phyloP scores from a whole-genome alignment of 495 filamentous ascomycete genomes.

The Cryomyces minteri region DNA sequence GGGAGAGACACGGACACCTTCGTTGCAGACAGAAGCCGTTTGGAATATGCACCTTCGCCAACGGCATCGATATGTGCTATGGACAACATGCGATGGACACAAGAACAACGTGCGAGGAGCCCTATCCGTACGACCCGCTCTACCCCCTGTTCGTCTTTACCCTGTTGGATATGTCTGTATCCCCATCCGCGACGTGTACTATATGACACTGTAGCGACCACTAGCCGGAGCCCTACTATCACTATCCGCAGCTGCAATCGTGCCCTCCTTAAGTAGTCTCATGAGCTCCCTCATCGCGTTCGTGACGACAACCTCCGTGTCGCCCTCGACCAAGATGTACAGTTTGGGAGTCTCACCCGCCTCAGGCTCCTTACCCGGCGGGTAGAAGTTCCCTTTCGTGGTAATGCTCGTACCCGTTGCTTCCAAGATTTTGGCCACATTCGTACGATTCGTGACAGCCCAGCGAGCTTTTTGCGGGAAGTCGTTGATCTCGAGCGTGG shows the following conservation, averaged over 20 bases:
- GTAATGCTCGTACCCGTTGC: conserved; percentile 91
- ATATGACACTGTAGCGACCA: conserved; percentile 84
- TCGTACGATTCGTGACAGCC: conserved; percentile 97
- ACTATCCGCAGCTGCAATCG: conserved; percentile 69
- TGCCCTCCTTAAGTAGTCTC: conserved; percentile 78
- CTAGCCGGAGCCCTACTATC: conserved; percentile 62
- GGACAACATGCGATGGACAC: too few relatives aligned
- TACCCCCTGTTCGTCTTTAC: too few relatives aligned
- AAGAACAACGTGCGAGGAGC: too few relatives aligned
- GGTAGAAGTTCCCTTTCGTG: conserved; percentile 85
- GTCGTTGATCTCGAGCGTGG: conserved; percentile 96
- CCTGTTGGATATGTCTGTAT: too few relatives aligned
- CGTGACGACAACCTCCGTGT: conserved; percentile 82
- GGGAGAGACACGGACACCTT: too few relatives aligned
- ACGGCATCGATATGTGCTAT: too few relatives aligned
- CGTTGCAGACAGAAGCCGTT: too few relatives aligned
- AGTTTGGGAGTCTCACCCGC: conserved; percentile 66
- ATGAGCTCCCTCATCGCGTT: conserved; percentile 86
- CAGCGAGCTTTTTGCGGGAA: conserved; percentile 98
- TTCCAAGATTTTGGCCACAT: conserved; percentile 96
- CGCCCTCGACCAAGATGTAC: conserved; percentile 93
- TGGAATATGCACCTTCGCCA: too few relatives aligned
- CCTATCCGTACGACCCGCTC: too few relatives aligned
- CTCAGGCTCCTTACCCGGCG: conserved; percentile 59
- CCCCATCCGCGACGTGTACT: conserved; percentile 4